Base-by-base conservation (phyloP, 345 rosid genomes). In the Eucalyptus albens region DNA sequence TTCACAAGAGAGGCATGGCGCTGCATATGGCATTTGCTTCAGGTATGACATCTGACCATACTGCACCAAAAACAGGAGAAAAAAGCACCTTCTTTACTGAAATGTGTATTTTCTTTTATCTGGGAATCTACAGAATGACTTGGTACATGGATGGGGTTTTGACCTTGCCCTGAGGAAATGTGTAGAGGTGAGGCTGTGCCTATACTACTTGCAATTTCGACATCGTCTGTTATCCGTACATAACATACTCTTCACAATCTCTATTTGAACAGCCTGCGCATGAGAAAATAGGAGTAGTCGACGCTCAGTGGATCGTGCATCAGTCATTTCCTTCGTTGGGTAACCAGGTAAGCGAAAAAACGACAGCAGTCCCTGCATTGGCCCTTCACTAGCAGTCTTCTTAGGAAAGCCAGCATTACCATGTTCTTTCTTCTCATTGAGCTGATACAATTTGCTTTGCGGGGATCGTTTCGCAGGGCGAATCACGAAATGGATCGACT, bases 71-170 rank as follows among this genome's bases (percentile, higher is more conserved):
- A 72, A 77, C 22, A 77, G 2, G 9, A 44, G 1, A 8, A 8
- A 44, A 44, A 44, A 77, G 83, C 47, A 40, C 47, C 83, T 40
- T 77, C 83, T 37, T 77, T 40, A 77, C 83, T 77, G 83, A 77
- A 37, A 77, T 11, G 27, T 77, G 29, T 37, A 11, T 77, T 21
- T 21, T 77, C 47, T 1, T 40, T 77, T 4, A 86, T 21, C 65
- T 87, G 93, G 87, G 86, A 51, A 86, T 89, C 90, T 90, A 90
- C 96, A 97, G 99, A 98, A 97, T 92, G 99, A 98, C 93, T 95
- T 98, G 92, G 98, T 98, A 69, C 99, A 98, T 51, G 99, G 99
- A 56, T 98, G 99, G 99, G 99, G 99, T 22, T 97, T 98, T 42
- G 99, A 98, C 91, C 95, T 98, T 88, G 95, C 99, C 69, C 94